Evolutionary conservation across 495 filamentous ascomycete genomes (phyloP).

Genomic region (Lophiotrema nucula): DNA sequence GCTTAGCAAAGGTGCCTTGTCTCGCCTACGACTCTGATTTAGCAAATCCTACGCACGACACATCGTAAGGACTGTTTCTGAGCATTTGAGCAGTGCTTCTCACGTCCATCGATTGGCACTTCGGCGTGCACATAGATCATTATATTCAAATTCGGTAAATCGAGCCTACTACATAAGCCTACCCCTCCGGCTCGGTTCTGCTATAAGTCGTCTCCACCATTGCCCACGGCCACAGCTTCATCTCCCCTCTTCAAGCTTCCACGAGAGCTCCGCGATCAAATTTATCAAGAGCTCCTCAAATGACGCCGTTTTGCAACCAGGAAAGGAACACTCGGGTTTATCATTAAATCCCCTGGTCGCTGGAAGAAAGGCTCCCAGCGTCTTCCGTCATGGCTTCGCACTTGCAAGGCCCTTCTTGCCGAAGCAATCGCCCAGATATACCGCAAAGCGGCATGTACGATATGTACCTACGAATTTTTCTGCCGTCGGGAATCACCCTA

Average conservation of each 20-base stretch:
- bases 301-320: not conserved
- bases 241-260: constrained; percentile 3
- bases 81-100: no score
- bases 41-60: no score
- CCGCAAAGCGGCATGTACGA: not conserved
- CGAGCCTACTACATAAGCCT: no score
- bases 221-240: not conserved
- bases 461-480: not conserved
- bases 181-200: no score
- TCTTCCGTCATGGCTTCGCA: not conserved
- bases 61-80: no score
- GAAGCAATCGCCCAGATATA: not conserved
- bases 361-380: not conserved
- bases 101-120: no score
- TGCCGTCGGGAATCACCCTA: not conserved
- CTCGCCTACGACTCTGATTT: no score
- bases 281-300: not conserved
- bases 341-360: not conserved
- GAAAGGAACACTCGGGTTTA: not conserved
- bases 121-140: no score
- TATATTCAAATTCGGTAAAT: no score
- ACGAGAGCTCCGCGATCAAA: not conserved
- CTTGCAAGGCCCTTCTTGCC: not conserved
- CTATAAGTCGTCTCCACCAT: no score
- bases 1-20: no score